phyloP scores from a whole-genome alignment of 2,329 filamentous ascomycete species.

The Microcera coccophila region DNA sequence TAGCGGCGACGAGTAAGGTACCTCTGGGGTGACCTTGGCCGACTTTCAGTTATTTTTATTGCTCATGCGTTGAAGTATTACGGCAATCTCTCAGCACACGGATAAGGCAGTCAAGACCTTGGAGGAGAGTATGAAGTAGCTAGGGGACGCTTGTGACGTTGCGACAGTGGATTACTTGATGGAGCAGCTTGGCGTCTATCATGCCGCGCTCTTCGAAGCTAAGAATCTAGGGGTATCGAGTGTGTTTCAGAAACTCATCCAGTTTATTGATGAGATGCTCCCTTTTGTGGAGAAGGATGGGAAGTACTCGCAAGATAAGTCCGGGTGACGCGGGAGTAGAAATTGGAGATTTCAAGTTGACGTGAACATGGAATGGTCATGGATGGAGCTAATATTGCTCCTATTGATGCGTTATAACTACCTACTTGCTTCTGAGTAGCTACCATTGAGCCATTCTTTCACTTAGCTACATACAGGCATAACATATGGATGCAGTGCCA shows the following conservation, averaged over 20 bases:
- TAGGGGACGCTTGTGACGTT: neutral
- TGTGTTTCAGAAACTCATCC: neutral
- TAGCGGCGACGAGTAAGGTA: neutral
- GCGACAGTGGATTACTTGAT: neutral
- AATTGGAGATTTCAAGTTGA: too few relatives aligned
- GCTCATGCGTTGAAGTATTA: neutral
- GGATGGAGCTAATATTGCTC: too few relatives aligned
- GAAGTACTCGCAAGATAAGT: too few relatives aligned
- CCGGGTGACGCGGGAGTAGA: too few relatives aligned
- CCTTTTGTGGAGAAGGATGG: neutral
- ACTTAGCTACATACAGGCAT: too few relatives aligned
- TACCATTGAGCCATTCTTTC: too few relatives aligned
- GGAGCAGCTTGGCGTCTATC: neutral
- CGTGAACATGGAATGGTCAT: too few relatives aligned
- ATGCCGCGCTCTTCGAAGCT: neutral
- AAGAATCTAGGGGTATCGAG: neutral
- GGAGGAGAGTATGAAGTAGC: neutral
- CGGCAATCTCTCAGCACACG: neutral
- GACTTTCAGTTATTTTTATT: neutral
- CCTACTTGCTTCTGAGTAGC: too few relatives aligned
- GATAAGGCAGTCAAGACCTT: neutral
- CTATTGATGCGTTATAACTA: too few relatives aligned
- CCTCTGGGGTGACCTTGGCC: too few relatives aligned
- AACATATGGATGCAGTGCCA: too few relatives aligned
- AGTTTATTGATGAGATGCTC: neutral